A percentile compares a stretch with the other conserved stretches of the same genome.
Evolutionary conservation across 306 rosid species (phyloP).

Genomic region (Sechiopsis laciniata): DNA sequence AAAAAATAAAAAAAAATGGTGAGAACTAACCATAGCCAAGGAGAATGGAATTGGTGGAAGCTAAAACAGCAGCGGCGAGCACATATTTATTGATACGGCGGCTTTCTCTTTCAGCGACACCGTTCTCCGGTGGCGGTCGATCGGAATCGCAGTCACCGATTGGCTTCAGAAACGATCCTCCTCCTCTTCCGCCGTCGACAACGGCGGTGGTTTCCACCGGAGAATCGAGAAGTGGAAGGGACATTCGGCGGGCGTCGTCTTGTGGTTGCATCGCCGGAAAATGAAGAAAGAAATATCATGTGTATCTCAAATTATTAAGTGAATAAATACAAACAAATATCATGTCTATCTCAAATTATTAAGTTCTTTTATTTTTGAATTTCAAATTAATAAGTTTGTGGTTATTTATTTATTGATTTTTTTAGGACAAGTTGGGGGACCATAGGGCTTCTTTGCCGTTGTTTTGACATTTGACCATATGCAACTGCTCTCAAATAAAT

Average conservation of each 20-base stretch:
- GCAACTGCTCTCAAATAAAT: too few relatives aligned
- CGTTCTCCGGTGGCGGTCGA: background rate
- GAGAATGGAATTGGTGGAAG: conserved; percentile 43
- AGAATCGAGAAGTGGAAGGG: conserved; percentile 13
- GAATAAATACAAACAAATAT: background rate
- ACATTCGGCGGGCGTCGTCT: background rate
- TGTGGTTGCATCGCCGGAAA: conserved; percentile 3
- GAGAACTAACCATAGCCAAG: conserved; percentile 37
- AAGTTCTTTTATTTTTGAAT: too few relatives aligned
- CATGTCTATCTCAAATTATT: background rate
- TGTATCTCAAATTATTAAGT: background rate
- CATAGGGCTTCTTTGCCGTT: too few relatives aligned
- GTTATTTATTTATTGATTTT: too few relatives aligned
- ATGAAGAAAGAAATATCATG: background rate
- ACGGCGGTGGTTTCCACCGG: background rate
- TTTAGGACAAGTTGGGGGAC: too few relatives aligned
- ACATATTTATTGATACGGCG: conserved; percentile 34
- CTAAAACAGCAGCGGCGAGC: conserved; percentile 39
- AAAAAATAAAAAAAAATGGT: background rate
- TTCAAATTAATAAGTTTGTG: too few relatives aligned
- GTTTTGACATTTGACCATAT: too few relatives aligned
- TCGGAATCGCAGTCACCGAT: too few relatives aligned
- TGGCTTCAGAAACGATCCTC: background rate
- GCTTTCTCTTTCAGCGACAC: background rate
- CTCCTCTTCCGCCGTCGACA: background rate